Evolutionary conservation across 2,329 filamentous ascomycete species (phyloP), one percentile per base, ranked within the genome.

Genomic region (Juglanconis juglandina): DNA sequence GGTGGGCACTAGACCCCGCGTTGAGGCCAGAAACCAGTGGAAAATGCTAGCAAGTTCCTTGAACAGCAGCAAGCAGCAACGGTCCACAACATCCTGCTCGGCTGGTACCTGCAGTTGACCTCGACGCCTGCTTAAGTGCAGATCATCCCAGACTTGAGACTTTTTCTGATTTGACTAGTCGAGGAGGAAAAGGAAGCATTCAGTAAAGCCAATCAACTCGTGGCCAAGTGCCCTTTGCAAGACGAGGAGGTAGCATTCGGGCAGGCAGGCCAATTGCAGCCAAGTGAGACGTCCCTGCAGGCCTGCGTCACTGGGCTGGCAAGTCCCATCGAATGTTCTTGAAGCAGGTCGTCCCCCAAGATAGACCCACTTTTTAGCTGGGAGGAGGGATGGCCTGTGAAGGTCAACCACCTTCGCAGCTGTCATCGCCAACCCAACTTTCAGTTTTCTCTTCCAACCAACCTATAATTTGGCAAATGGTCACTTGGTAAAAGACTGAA

Each of bases 251-350:
- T 41, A 8, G 13, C 8, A 41, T 41, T 2, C 37, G 3, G 37
- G 13, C 37, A 41, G 37, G 8, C 37, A 41, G 37, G 24, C 24
- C 24, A 24, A 24, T 24, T 24, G 24, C 24, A 24, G 24, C 24
- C 24, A 24, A 24, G 24, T 24, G 24, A 24, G 24, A 24, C 24
- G 24, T 24, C 24, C 24, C 24, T 41, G 13, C 37, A 41, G 8
- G 13, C 34, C 53, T 24, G 32, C 42, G 53, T 56, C 53, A 55
- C 53, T 47, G 35, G 41, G 30, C 41, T 51, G 24, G 53, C 48
- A 56, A 53, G 46, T 37, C 8, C 58, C 54, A 54, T 63, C 61
- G 61, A 63, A 63, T 60, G 58, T 63, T 60, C 61, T 53, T 60
- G 59, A 61, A 61, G 53, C 41, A 24, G 24, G 24, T 47, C 53